phyloP scores from a whole-genome alignment of 345 rosid genomes.

The Arabidopsis arenosa region DNA sequence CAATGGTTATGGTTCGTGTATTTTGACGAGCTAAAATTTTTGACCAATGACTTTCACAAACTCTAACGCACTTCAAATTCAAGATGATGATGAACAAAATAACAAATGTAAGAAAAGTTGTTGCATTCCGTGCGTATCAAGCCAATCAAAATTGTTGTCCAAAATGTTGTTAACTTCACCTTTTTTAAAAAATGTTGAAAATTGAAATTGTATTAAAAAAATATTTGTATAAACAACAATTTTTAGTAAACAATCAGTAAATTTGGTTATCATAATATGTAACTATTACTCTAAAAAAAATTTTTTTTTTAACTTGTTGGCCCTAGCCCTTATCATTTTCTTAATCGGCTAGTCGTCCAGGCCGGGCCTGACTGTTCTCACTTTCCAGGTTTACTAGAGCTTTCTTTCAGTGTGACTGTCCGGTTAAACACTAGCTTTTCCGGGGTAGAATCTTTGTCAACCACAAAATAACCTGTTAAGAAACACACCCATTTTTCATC shows the following conservation, averaged over 20 bases:
- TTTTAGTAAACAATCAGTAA: not conserved
- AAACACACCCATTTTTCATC: not conserved
- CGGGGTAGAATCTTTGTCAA: conserved; percentile 69
- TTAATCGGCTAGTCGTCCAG: not conserved
- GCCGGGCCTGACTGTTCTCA: conserved; percentile 16
- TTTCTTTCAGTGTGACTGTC: conserved; percentile 60
- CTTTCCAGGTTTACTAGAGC: conserved; percentile 50
- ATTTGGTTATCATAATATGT: not conserved
- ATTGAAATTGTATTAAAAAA: no score
- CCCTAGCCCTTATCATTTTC: no score
- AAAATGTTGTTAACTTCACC: no score
- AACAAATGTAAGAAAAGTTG: not conserved
- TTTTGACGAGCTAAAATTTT: conserved; percentile 25
- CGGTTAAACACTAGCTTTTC: conserved; percentile 72
- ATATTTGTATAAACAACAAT: not conserved
- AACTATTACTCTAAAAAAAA: not conserved
- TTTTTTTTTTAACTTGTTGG: not conserved
- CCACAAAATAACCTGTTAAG: conserved; percentile 63
- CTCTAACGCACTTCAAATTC: conserved; percentile 1
- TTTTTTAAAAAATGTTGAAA: no score
- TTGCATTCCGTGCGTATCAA: conserved; percentile 9
- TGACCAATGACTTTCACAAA: conserved; percentile 41
- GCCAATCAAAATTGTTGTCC: not conserved
- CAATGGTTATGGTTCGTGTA: conserved; percentile 28
- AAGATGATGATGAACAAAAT: not conserved